Base-by-base conservation (phyloP, 2,329 filamentous ascomycete genomes). In the Colletotrichum ledebouriae region DNA sequence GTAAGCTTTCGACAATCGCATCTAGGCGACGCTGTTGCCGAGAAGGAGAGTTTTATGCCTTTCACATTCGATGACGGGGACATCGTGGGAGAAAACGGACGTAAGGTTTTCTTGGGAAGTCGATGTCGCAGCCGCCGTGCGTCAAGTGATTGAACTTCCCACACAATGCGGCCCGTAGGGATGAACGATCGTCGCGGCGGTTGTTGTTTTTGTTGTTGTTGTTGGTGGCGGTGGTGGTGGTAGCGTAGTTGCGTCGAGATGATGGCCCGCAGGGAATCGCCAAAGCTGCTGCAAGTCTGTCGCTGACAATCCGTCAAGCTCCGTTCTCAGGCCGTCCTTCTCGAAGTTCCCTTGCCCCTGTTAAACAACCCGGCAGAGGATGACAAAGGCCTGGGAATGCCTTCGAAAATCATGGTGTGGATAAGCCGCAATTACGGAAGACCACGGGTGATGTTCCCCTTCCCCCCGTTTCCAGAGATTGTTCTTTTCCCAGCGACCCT, bases 391-490 rank as follows among this genome's bases (percentile, higher is more conserved):
- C 53, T 44, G 22, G 39, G 42, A 55, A 33, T 6, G 15, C 22
- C 53, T 17, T 7, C 56, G 42, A 62, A 39, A 55, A 62, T 42
- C 59, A 22, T 29, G 33, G 12, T 41, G 50, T 63, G 59, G 63
- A 12, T 52, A 47, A 50, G n/a, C 63, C 56, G 59, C 63, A 63
- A 67, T 67, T 67, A 41, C 63, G 63, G 63, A 63, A 58, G 59
- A 41, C 59, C 44, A 50, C 63, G 63, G 63, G 59, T 57, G 55
- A 29, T 57, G 58, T 55, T 44, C 34, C 17, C 15, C 42, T 44
- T 22, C 17, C 15, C 42, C 63, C 49, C n/a, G 29, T 50, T 49
- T 25, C 55, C 37, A 46, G 49, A 49, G 41, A 60, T 39, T 47
- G 34, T 57, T 53, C 6, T 29, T 34, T 25, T 29, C 22, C 52